Percentiles rank a stretch among this genome's conserved stretches.
phyloP scores from a whole-genome alignment of 1,284 basidiomycete genomes.

The Athelia psychrophila region DNA sequence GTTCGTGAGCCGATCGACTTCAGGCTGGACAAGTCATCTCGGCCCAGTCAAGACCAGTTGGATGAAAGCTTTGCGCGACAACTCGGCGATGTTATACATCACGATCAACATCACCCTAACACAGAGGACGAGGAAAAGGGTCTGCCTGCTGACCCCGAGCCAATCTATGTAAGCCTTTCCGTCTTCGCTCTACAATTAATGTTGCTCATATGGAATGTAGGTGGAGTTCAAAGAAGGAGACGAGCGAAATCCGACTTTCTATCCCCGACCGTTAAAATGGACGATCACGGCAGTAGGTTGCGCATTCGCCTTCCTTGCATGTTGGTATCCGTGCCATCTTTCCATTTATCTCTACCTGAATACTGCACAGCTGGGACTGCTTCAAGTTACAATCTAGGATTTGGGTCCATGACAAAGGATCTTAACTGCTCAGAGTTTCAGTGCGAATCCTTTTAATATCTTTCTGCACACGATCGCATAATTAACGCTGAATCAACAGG shows the following conservation, averaged over 20 bases:
- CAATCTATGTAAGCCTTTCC: background rate
- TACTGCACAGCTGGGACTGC: slow-evolving; percentile 26
- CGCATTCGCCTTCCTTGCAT: slow-evolving; percentile 31
- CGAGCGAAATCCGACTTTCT: slow-evolving; percentile 39
- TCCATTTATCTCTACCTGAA: background rate
- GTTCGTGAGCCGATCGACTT: background rate
- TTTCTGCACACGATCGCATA: too few species aligned
- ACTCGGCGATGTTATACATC: background rate
- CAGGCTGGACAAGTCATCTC: background rate
- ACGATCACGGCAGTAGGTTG: slow-evolving; percentile 34
- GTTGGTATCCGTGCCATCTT: slow-evolving; percentile 9
- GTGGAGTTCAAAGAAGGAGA: slow-evolving; percentile 39
- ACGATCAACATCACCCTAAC: background rate
- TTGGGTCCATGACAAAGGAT: slow-evolving; percentile 39
- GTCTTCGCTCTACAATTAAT: background rate
- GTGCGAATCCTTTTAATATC: too few species aligned
- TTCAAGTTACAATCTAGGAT: slow-evolving; percentile 39
- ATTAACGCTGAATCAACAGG: background rate
- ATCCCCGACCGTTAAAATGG: slow-evolving; percentile 31
- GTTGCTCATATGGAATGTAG: slow-evolving; percentile 10
- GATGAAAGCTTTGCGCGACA: background rate
- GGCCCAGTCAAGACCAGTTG: background rate
- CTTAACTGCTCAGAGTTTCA: slow-evolving; percentile 32
- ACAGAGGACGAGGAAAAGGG: background rate
- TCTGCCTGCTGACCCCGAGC: background rate